phyloP scores from a whole-genome alignment of 371 early-diverging fungal genomes.

The Mucor racemosus region DNA sequence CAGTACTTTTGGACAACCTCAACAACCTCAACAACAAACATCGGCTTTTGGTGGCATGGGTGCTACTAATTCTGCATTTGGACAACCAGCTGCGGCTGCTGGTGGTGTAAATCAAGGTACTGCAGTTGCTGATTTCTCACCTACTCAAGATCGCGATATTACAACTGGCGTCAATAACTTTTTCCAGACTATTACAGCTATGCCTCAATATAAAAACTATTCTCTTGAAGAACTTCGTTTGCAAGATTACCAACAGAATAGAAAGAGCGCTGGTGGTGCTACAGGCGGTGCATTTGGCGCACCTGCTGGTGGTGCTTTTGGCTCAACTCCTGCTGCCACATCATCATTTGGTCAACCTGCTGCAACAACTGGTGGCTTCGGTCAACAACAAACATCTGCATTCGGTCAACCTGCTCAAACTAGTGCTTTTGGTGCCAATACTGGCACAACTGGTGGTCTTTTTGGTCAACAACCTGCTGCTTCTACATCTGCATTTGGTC shows the following conservation, averaged over 20 bases:
- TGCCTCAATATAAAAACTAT: slow-evolving; percentile 86
- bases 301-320: slow-evolving; percentile 41
- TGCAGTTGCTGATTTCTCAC: slow-evolving; percentile 72
- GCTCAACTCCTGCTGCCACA: slow-evolving; percentile 35
- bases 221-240: slow-evolving; percentile 92
- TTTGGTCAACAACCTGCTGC: slow-evolving; percentile 30
- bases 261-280: slow-evolving; percentile 63
- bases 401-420: slow-evolving; percentile 54
- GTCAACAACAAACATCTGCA: slow-evolving; percentile 31
- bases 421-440: slow-evolving; percentile 35
- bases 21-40: slow-evolving; percentile 29
- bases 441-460: slow-evolving; percentile 8
- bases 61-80: slow-evolving; percentile 52
- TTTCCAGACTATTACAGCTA: slow-evolving; percentile 85
- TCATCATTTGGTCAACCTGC: slow-evolving; percentile 35
- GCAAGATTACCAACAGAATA: slow-evolving; percentile 87
- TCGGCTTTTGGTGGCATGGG: slow-evolving; percentile 45
- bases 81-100: slow-evolving; percentile 43
- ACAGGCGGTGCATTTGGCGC: slow-evolving; percentile 59
- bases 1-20: slow-evolving; percentile 39
- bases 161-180: slow-evolving; percentile 61
- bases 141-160: slow-evolving; percentile 71
- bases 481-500: slow-evolving; percentile 42
- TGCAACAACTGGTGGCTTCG: slow-evolving; percentile 19
- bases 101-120: slow-evolving; percentile 72